Conservation (phyloP, 2,329 filamentous ascomycete genomes). For the Trichoderma atrobrunneum region DNA sequence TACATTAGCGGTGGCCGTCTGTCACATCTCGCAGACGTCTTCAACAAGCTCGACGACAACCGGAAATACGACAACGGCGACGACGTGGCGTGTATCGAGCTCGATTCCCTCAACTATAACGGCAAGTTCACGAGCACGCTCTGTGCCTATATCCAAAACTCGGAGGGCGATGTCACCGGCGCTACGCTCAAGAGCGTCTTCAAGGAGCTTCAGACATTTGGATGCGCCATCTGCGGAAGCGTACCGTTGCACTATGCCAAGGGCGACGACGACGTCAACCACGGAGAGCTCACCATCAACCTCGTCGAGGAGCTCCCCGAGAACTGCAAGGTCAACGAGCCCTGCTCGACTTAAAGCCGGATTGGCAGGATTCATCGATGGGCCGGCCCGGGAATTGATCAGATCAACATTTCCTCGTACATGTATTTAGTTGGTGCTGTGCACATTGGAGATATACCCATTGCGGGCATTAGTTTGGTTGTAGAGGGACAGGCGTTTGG, state of each 20-base stretch:
- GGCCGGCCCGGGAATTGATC: not conserved
- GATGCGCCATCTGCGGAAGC: constrained; percentile 9
- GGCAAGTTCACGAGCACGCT: not conserved
- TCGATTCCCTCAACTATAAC: not conserved
- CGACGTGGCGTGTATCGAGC: not conserved
- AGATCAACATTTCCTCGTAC: not conserved
- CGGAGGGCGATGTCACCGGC: not conserved
- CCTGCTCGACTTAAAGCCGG: not conserved
- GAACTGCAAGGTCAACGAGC: not conserved
- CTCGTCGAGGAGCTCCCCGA: constrained; percentile 11
- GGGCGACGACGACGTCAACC: constrained; percentile 8
- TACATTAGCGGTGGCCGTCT: constrained; percentile 3
- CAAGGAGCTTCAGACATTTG: not conserved
- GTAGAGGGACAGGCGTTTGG: constrained; percentile 11
- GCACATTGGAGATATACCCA: not conserved
- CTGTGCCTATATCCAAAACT: constrained; percentile 11
- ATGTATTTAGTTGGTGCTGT: not conserved
- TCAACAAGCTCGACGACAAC: constrained; percentile 5
- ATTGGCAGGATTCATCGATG: not conserved
- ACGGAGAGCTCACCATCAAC: constrained; percentile 13
- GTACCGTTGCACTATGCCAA: constrained; percentile 7
- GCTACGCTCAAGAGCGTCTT: not conserved
- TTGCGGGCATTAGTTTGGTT: not conserved
- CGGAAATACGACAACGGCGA: constrained; percentile 5
- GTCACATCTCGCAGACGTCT: not conserved